These are phyloP conservation scores for Neurospora sp. DNA, from an alignment of 495 filamentous ascomycete species.

Conservation along the genomic window DNA sequence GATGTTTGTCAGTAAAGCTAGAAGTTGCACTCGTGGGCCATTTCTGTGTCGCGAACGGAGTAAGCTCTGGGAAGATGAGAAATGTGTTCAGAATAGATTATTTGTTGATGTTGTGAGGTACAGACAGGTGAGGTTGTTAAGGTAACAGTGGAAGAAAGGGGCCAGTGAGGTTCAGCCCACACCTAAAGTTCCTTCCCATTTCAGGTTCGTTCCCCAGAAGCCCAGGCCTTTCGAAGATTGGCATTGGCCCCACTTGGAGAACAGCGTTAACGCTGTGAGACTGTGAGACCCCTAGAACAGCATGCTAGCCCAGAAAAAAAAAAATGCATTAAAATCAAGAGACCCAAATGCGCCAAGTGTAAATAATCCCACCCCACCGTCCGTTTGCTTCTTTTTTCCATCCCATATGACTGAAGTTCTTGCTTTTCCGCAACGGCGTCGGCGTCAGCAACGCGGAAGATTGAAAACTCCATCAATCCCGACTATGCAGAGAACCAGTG, in stretches of 20 bases:
- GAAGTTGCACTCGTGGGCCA: not conserved
- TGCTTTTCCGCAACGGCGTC: not conserved
- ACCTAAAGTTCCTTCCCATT: not conserved
- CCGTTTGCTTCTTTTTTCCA: not conserved
- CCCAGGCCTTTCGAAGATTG: not conserved
- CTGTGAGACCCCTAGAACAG: not conserved
- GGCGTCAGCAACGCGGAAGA: not conserved
- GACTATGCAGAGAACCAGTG: not conserved
- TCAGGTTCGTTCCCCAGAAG: not conserved
- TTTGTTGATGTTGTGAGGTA: not conserved
- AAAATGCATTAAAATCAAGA: not conserved
- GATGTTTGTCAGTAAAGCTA: not conserved
- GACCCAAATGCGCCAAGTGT: not conserved
- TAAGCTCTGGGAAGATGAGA: not conserved
- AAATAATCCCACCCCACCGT: not conserved
- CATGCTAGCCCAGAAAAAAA: not conserved
- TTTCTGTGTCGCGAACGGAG: not conserved
- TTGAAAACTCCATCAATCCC: not conserved
- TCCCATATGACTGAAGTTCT: not conserved
- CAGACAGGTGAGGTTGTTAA: not conserved
- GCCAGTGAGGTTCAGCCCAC: not conserved
- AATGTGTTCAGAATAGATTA: not conserved
- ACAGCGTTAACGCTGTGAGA: not conserved
- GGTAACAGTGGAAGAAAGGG: not conserved
- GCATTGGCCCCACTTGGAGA: not conserved